These are phyloP conservation scores for Aspergillus sp. DNA, from an alignment of 2,329 filamentous ascomycete species.

Conservation along the genomic window DNA sequence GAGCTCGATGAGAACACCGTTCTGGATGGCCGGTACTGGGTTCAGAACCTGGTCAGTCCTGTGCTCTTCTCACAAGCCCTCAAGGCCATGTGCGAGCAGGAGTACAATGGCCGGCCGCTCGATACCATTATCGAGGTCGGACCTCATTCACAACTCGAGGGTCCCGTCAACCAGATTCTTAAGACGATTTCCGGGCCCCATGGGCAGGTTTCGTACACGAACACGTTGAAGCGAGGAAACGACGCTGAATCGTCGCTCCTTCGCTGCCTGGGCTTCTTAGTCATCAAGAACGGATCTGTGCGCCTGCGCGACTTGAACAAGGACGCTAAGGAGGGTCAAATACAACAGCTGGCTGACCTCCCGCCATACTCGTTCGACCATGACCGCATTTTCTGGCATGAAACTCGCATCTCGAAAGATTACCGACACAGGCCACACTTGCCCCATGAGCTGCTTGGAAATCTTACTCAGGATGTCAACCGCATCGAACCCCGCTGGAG, in stretches of 20 bases:
- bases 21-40: slow-evolving; percentile 13
- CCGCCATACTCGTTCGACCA: slow-evolving; percentile 13
- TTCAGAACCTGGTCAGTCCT: slow-evolving; percentile 10
- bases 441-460: slow-evolving; percentile 4
- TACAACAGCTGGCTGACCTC: slow-evolving; percentile 7
- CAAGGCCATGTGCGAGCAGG: slow-evolving; percentile 9
- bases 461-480: not conserved
- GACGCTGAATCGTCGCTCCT: slow-evolving; percentile 6
- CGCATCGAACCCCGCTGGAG: slow-evolving; percentile 11
- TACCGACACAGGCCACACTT: slow-evolving; percentile 1
- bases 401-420: slow-evolving; percentile 4
- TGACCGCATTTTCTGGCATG: slow-evolving; percentile 13
- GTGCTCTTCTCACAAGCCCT: slow-evolving; percentile 13
- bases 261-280: slow-evolving; percentile 6
- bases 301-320: slow-evolving; percentile 8
- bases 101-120: slow-evolving; percentile 4
- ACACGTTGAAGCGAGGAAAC: slow-evolving; percentile 9
- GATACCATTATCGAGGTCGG: slow-evolving; percentile 15
- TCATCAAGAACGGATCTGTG: slow-evolving; percentile 13
- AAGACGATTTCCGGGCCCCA: slow-evolving; percentile 1
- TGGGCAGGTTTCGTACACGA: slow-evolving; percentile 10
- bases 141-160: slow-evolving; percentile 8
- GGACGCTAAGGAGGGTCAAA: slow-evolving; percentile 5
- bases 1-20: slow-evolving; percentile 5
- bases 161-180: slow-evolving; percentile 13